Evolutionary conservation across 208 protist species (phyloP).

Genomic region (Porcisia hertigi): DNA sequence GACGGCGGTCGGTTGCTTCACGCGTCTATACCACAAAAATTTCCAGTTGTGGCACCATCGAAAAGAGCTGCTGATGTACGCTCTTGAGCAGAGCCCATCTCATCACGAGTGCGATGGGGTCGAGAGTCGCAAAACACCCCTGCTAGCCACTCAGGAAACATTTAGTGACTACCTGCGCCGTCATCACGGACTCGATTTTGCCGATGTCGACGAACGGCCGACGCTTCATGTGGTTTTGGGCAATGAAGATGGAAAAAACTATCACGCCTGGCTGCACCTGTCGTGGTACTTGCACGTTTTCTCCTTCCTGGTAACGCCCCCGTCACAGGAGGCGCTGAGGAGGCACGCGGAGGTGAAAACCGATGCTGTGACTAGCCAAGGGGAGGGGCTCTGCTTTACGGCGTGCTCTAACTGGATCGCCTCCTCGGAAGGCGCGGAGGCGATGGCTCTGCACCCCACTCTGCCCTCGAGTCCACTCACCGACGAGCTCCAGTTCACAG

Average conservation of each 20-base stretch:
- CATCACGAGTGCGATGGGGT: background rate
- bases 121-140: background rate
- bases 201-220: slow-evolving; percentile 67
- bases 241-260: slow-evolving; percentile 73
- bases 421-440: slow-evolving; percentile 1
- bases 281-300: slow-evolving; percentile 69
- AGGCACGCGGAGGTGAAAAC: slow-evolving; percentile 1
- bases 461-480: slow-evolving; percentile 47
- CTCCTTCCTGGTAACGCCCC: slow-evolving; percentile 56
- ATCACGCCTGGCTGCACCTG: slow-evolving; percentile 84
- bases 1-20: slow-evolving; percentile 37
- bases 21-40: slow-evolving; percentile 64
- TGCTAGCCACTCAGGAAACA: slow-evolving; percentile 4
- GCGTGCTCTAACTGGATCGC: slow-evolving; percentile 21
- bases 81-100: slow-evolving; percentile 32
- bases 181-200: slow-evolving; percentile 41
- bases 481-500: slow-evolving; percentile 59
- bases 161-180: slow-evolving; percentile 36
- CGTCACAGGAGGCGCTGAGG: slow-evolving; percentile 17
- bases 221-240: slow-evolving; percentile 40
- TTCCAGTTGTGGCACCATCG: slow-evolving; percentile 90
- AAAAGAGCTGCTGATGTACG: slow-evolving; percentile 49
- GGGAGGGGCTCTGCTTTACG: slow-evolving; percentile 1
- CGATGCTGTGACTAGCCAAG: background rate
- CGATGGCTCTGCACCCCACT: slow-evolving; percentile 2